Evolutionary conservation across 1,284 basidiomycete species (phyloP), one percentile per base, ranked within the genome.

Genomic region (Fomes fomentarius): DNA sequence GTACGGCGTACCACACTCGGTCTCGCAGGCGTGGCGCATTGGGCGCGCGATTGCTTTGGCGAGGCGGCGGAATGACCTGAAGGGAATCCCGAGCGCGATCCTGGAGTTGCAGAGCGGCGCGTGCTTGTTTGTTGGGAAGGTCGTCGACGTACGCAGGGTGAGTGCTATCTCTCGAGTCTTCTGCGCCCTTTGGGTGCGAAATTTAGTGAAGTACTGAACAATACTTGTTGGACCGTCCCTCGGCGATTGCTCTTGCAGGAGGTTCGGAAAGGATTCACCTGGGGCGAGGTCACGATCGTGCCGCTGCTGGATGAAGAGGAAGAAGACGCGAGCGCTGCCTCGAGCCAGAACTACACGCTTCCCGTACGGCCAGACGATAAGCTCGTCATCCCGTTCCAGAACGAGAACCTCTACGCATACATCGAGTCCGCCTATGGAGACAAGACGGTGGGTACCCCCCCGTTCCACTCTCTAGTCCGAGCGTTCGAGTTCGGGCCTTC

Each of bases 1-100:
- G 42, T 77, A 75, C 56, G 77, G 69, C 4, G 69, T 83, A 5
- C 68, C 72, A 5, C 76, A 75, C 37, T 79, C 76, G 19, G 73
- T 79, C 24, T 82, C 80, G 31, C 79, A 81, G 63, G 75, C 77
- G 1, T 83, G 81, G 81, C 70, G 81, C 22, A 74, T 83, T 26
- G 81, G 82, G 9, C 72, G 79, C 25, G 67, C 68, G 12, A 62
- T 71, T 34, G 66, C 68, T 0, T 57, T 65, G 0, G 68, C 65
- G 54, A 58, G 64, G 40, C 62, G 63, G 48, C 54, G 47, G 17
- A 69, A 68, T 44, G 71, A 77, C 39, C 71, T 81, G 43, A 74
- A 76, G 54, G 67, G 71, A 30, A 75, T 85, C 3, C 76, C 81
- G 0, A 66, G 75, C 6, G 74, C 77, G 17, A 74, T 85, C 38